Conservation (phyloP, 129 eudicot genomes). For the Scalesia atractyloides region DNA sequence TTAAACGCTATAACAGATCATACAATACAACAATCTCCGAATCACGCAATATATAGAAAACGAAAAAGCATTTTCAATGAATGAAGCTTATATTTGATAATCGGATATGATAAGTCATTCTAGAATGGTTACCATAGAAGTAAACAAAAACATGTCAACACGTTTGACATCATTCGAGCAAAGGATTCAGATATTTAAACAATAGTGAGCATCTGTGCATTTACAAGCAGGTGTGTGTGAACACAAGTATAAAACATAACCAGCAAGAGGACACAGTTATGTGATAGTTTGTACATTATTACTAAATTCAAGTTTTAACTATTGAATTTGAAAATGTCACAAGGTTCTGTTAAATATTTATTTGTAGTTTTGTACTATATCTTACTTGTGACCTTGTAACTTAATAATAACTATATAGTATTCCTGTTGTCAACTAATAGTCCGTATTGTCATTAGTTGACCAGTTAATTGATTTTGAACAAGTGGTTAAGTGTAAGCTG, state of each 20-base stretch:
- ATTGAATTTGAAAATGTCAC: background rate
- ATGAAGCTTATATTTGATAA: background rate
- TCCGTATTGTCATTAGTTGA: background rate
- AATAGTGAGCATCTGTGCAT: no score
- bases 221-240: no score
- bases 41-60: background rate
- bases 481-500: background rate
- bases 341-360: background rate
- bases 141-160: no score
- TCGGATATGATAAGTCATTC: background rate
- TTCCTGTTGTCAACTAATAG: background rate
- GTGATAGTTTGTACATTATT: background rate
- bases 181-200: no score
- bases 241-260: background rate
- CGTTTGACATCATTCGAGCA: no score
- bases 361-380: background rate
- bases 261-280: background rate
- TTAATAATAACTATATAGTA: background rate
- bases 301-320: no score
- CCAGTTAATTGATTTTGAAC: background rate
- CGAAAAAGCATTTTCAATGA: background rate
- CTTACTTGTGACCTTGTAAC: background rate
- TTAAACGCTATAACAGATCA: conserved; percentile 3
- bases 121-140: background rate
- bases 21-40: background rate